Evolutionary conservation across 2,329 filamentous ascomycete genomes (phyloP).

Genomic region (Madurella mycetomatis): DNA sequence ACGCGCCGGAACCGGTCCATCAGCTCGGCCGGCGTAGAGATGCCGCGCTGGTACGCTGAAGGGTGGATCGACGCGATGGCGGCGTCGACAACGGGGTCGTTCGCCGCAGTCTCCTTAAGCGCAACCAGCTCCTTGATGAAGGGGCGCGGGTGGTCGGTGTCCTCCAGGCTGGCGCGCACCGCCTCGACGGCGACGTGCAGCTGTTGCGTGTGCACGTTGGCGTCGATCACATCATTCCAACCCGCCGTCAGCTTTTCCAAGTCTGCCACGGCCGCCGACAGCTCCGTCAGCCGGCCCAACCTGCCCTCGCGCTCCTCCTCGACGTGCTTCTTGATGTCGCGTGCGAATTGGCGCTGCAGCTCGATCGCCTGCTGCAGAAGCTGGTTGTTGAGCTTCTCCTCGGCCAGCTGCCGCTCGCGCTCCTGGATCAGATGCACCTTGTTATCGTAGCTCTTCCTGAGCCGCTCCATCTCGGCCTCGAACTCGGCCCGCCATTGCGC

Average conservation of each 20-base stretch:
- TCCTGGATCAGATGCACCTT: constrained; percentile 76
- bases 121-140: constrained; percentile 92
- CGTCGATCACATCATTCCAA: constrained; percentile 88
- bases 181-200: constrained; percentile 94
- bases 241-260: constrained; percentile 82
- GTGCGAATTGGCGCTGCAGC: constrained; percentile 78
- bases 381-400: constrained; percentile 77
- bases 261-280: constrained; percentile 72
- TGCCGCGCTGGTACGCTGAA: constrained; percentile 83
- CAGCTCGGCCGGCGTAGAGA: constrained; percentile 77
- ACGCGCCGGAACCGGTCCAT: constrained; percentile 96
- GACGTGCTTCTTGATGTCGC: constrained; percentile 73
- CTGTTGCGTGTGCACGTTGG: constrained; percentile 90
- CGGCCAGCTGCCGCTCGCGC: constrained; percentile 72
- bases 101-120: constrained; percentile 82
- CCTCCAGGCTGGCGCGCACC: constrained; percentile 77
- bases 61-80: constrained; percentile 97
- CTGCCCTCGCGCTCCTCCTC: constrained; percentile 85
- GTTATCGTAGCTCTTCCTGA: constrained; percentile 73
- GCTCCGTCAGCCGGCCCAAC: constrained; percentile 76
- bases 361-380: constrained; percentile 86
- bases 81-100: constrained; percentile 82
- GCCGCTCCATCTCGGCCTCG: constrained; percentile 74
- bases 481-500: constrained; percentile 82
- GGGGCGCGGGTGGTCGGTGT: constrained; percentile 68